Evolutionary conservation across 1,139 yeast genomes (phyloP).

Genomic region (Pichia inconspicua): DNA sequence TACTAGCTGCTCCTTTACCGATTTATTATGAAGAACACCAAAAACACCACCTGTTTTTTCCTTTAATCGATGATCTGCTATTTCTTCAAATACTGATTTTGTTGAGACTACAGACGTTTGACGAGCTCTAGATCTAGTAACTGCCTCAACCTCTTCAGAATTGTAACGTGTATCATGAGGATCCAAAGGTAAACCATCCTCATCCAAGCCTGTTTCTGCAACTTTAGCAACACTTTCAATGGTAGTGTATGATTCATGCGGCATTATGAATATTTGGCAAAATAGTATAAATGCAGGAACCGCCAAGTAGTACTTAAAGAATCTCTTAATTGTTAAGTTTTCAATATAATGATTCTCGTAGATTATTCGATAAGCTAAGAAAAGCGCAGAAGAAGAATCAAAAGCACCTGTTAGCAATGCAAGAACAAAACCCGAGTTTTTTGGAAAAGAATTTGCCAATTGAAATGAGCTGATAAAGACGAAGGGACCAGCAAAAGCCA

Average conservation of each 20-base stretch:
- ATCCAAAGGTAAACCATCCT: conserved; percentile 45
- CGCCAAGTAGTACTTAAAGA: conserved; percentile 57
- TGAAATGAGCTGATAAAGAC: conserved; percentile 77
- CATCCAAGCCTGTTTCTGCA: conserved; percentile 65
- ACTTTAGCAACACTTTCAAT: conserved; percentile 59
- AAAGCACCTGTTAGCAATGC: conserved; percentile 73
- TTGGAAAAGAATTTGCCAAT: conserved; percentile 65
- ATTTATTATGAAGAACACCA: conserved; percentile 70
- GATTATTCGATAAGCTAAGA: conserved; percentile 54
- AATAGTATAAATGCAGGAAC: conserved; percentile 69
- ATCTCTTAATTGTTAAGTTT: conserved; percentile 36
- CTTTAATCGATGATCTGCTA: conserved; percentile 49
- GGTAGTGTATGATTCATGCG: conserved; percentile 65
- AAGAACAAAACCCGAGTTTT: conserved; percentile 58
- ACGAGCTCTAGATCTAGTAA: conserved; percentile 16
- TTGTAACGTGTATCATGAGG: conserved; percentile 32
- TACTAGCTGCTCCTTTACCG: conserved; percentile 54
- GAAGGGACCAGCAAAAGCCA: conserved; percentile 79
- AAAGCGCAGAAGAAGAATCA: conserved; percentile 71
- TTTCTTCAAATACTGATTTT: conserved; percentile 57
- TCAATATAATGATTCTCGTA: conserved; percentile 40
- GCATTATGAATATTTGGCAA: conserved; percentile 76
- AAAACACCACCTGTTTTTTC: conserved; percentile 65
- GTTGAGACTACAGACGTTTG: conserved; percentile 26
- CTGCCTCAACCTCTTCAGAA: conserved; percentile 26